A percentile compares a stretch with the other conserved stretches of the same genome.
Evolutionary conservation across 2,329 filamentous ascomycete genomes (phyloP).

Genomic region (Ceratocystis destructans): DNA sequence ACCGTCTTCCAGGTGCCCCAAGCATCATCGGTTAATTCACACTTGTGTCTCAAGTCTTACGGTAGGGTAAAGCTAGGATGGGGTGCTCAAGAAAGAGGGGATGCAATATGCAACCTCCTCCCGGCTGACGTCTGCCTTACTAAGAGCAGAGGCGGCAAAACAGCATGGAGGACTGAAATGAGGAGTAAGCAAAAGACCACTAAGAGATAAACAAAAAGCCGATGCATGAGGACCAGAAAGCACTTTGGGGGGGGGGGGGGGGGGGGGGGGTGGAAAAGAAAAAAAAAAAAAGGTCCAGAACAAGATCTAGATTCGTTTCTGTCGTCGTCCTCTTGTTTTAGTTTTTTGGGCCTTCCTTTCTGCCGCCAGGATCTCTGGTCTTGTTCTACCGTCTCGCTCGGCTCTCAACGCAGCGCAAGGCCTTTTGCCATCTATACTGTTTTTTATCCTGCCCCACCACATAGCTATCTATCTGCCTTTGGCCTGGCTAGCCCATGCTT

Average conservation of each 20-base stretch:
- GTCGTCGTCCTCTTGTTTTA: background rate
- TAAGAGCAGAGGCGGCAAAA: background rate
- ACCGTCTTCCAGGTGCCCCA: background rate
- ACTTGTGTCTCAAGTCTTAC: background rate
- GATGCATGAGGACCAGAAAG: background rate
- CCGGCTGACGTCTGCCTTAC: background rate
- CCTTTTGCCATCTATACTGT: too few species aligned
- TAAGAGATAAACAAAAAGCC: background rate
- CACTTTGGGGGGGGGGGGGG: background rate
- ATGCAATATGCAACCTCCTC: background rate
- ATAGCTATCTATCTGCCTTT: background rate
- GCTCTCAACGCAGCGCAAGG: too few species aligned
- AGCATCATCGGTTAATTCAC: background rate
- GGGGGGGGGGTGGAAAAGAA: too few species aligned
- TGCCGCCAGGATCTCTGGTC: background rate
- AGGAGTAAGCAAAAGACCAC: background rate
- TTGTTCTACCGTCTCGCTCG: background rate
- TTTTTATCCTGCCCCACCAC: too few species aligned
- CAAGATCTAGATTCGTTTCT: background rate
- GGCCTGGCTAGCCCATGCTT: background rate
- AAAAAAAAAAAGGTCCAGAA: too few species aligned
- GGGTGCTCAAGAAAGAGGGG: background rate
- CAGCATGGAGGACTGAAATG: background rate
- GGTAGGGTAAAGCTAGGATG: background rate
- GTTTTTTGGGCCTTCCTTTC: background rate